A percentile compares a stretch with the other conserved stretches of the same genome.
Conservation (phyloP, 2,329 filamentous ascomycete species). For the Clonostachys rhizophaga region DNA sequence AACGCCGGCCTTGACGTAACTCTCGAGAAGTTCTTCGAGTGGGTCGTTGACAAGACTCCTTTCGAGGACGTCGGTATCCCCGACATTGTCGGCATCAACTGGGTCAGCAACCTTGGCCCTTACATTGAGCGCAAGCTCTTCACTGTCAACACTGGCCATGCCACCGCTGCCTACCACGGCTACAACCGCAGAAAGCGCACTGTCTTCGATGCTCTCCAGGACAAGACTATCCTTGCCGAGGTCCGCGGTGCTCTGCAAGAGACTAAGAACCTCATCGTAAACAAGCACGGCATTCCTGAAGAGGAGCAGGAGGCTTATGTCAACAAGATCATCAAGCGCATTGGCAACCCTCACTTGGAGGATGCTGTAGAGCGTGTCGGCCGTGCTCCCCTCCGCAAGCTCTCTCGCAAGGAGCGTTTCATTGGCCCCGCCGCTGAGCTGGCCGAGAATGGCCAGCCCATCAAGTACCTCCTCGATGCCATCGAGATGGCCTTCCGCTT, state of each 20-base stretch:
- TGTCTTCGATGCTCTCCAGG: constrained; percentile 83
- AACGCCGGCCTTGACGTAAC: constrained; percentile 82
- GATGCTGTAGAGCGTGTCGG: constrained; percentile 94
- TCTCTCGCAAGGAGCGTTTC: constrained; percentile 93
- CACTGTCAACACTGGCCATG: constrained; percentile 98
- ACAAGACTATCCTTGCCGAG: constrained; percentile 72
- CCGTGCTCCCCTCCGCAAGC: constrained; percentile 88
- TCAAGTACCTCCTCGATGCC: constrained; percentile 70
- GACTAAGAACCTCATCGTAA: constrained; percentile 80
- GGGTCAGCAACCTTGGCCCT: constrained; percentile 84
- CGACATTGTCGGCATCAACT: constrained; percentile 82
- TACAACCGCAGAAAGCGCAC: constrained; percentile 81
- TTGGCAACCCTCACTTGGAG: constrained; percentile 89
- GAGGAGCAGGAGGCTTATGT: constrained; percentile 83
- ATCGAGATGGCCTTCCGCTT: constrained; percentile 93
- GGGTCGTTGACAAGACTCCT: constrained; percentile 87
- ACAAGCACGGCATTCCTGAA: constrained; percentile 75
- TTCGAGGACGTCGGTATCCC: constrained; percentile 66
- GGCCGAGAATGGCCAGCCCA: constrained; percentile 72
- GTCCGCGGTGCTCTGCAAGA: constrained; percentile 79
- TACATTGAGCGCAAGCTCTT: constrained; percentile 99
- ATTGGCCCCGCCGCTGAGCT: constrained; percentile 87
- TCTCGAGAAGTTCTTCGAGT: constrained; percentile 98
- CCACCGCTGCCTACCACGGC: constrained; percentile 92
- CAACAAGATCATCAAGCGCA: constrained; percentile 85